These are phyloP conservation scores for Tirmania nivea DNA, from an alignment of 495 filamentous ascomycete species.

Conservation along the genomic window DNA sequence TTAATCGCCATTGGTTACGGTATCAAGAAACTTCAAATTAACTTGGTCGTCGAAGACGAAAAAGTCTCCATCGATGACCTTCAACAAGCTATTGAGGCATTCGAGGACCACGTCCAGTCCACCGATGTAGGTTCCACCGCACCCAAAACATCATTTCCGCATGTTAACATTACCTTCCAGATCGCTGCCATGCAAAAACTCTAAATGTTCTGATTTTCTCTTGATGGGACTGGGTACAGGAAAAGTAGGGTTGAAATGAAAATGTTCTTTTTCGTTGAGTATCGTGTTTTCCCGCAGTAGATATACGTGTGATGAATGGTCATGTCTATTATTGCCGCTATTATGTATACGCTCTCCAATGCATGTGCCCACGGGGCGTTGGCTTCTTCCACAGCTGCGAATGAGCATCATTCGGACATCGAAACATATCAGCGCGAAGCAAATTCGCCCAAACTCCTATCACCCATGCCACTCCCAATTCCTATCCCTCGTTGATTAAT, in stretches of 20 bases:
- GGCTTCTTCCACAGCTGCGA: no score
- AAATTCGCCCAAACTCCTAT: neutral
- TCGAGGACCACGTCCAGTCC: conserved; percentile 95
- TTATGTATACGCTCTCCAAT: no score
- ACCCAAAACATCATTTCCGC: neutral
- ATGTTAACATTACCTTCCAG: conserved; percentile 20
- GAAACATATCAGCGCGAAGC: no score
- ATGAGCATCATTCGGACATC: no score
- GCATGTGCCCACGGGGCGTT: no score
- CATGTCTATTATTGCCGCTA: no score
- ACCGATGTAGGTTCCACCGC: conserved; percentile 42
- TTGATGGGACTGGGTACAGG: neutral
- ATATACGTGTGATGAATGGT: no score
- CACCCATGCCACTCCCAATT: neutral
- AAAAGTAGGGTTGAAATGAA: neutral
- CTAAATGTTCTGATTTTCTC: conserved; percentile 28
- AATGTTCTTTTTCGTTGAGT: neutral
- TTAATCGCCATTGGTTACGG: conserved; percentile 79
- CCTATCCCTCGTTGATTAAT: neutral
- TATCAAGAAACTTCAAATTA: conserved; percentile 99
- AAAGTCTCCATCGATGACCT: conserved; percentile 79
- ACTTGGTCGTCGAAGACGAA: conserved; percentile 89
- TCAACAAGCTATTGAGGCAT: conserved; percentile 62
- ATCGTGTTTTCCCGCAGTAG: neutral
- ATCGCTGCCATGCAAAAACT: conserved; percentile 72